Conservation (phyloP, 108 stramenopile species). For the Nitzschia sp. region DNA sequence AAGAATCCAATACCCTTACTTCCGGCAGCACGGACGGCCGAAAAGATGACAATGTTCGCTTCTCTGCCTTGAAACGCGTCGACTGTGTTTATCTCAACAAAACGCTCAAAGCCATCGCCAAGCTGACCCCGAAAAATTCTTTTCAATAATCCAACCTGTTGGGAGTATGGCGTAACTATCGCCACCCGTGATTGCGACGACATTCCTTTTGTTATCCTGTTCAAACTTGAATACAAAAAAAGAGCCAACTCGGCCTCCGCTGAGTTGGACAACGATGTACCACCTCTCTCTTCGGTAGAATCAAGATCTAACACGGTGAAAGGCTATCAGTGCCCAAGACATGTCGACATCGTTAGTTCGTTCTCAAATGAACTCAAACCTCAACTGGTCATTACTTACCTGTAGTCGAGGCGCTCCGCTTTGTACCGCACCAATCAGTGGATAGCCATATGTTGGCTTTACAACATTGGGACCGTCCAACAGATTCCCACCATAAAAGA, state of each 20-base stretch:
- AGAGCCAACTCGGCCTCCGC: constrained; percentile 77
- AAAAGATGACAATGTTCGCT: constrained; percentile 91
- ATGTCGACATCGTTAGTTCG: not conserved
- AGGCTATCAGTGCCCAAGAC: constrained; percentile 36
- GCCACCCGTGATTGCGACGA: constrained; percentile 62
- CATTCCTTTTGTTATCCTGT: constrained; percentile 47
- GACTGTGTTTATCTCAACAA: constrained; percentile 89
- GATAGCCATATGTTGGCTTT: constrained; percentile 65
- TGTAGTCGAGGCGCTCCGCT: constrained; percentile 47
- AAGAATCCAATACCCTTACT: constrained; percentile 95
- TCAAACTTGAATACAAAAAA: constrained; percentile 57
- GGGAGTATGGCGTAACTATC: constrained; percentile 91
- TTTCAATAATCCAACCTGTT: constrained; percentile 74
- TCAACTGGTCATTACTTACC: constrained; percentile 19
- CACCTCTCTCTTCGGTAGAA: constrained; percentile 80
- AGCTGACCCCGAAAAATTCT: constrained; percentile 52
- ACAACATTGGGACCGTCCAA: constrained; percentile 81
- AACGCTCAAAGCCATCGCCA: constrained; percentile 46
- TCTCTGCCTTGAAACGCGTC: constrained; percentile 96
- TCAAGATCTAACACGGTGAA: constrained; percentile 83
- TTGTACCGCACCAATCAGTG: constrained; percentile 49
- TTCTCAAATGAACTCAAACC: not conserved
- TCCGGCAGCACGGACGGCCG: constrained; percentile 86
- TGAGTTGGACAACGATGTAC: constrained; percentile 76
- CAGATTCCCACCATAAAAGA: constrained; percentile 85